Evolutionary conservation across 139 green algal species (phyloP).

Genomic region (Nannochloris sp.): DNA sequence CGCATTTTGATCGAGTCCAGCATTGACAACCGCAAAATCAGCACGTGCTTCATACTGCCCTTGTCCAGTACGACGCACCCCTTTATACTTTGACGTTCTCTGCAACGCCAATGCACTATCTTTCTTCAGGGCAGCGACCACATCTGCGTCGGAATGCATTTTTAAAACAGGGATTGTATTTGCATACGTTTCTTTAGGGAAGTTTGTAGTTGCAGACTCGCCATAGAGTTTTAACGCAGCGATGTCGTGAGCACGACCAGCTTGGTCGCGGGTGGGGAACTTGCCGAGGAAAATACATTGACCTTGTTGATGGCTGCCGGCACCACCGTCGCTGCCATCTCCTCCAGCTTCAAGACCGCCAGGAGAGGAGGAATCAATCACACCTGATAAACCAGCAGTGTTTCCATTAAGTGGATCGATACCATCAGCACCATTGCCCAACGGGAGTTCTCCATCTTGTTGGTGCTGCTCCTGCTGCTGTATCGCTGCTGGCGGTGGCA

Average conservation of each 20-base stretch:
- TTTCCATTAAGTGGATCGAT: too few species aligned
- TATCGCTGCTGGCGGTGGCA: neutral
- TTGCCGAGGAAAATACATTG: slow-evolving; percentile 16
- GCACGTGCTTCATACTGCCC: slow-evolving; percentile 11
- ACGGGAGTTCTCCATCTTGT: neutral
- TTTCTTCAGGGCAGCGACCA: slow-evolving; percentile 19
- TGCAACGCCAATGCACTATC: slow-evolving; percentile 6
- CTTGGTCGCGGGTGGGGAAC: slow-evolving; percentile 17
- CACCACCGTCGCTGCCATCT: neutral
- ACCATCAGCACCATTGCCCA: too few species aligned
- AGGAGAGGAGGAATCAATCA: neutral
- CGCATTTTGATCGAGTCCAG: neutral
- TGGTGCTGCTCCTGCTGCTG: neutral
- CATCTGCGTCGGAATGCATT: slow-evolving; percentile 1
- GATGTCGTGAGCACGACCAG: slow-evolving; percentile 17
- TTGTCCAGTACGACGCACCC: slow-evolving; percentile 1
- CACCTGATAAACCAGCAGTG: too few species aligned
- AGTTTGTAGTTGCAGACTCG: slow-evolving; percentile 13
- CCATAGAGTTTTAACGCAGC: slow-evolving; percentile 20
- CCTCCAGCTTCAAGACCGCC: slow-evolving; percentile 2
- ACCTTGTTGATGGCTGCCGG: neutral
- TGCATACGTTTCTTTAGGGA: slow-evolving; percentile 4
- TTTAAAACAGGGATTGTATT: slow-evolving; percentile 6
- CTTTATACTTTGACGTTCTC: slow-evolving; percentile 20
- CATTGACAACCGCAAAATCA: neutral